phyloP scores from a whole-genome alignment of 2,329 filamentous ascomycete genomes.

The Alternaria rosae region DNA sequence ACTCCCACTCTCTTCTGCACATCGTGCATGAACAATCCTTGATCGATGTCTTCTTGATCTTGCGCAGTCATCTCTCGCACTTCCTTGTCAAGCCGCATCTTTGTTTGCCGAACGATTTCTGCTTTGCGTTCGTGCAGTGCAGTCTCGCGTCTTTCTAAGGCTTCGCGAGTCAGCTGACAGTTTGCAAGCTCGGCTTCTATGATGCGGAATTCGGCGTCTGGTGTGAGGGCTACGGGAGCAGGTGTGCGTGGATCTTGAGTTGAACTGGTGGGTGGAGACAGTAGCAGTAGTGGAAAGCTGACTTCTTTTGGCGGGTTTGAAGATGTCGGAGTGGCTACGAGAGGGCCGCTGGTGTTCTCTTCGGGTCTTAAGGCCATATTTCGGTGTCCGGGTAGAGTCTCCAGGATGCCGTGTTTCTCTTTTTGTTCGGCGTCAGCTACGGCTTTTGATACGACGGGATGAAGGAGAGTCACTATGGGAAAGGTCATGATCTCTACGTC shows the following conservation, averaged over 20 bases:
- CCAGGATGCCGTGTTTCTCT: background rate
- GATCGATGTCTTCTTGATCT: background rate
- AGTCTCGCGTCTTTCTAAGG: background rate
- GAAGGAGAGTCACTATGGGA: background rate
- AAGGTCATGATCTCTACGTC: background rate
- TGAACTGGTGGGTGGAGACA: background rate
- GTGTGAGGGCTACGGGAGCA: background rate
- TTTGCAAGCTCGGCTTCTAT: constrained; percentile 1
- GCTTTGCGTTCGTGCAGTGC: background rate
- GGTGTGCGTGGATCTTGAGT: background rate
- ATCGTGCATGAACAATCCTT: background rate
- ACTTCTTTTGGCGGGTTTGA: background rate
- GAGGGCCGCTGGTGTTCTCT: background rate
- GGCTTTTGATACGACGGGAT: background rate
- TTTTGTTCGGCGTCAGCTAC: background rate
- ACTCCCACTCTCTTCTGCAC: background rate
- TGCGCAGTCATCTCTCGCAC: background rate
- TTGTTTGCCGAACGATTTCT: background rate
- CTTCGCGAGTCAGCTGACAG: constrained; percentile 1
- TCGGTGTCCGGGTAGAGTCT: background rate
- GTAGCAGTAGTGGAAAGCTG: background rate
- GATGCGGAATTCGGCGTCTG: background rate
- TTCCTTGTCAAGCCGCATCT: background rate
- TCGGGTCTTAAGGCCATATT: background rate
- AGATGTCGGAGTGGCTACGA: background rate